Evolutionary conservation across 305 asterid genomes (phyloP).

Genomic region (Ajuga reptans): DNA sequence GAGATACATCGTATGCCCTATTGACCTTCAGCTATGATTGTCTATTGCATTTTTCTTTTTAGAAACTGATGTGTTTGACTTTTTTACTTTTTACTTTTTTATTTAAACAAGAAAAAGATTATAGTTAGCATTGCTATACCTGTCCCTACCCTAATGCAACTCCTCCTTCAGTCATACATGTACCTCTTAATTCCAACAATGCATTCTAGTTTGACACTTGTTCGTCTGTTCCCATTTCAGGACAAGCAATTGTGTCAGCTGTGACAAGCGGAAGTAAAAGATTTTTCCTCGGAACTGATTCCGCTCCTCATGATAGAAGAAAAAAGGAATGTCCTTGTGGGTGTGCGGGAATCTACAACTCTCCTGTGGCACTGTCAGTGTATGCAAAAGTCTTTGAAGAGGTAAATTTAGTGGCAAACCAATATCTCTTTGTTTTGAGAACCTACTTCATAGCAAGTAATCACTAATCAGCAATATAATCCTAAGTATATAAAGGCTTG

Average conservation of each 20-base stretch:
- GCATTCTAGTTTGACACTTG: neutral
- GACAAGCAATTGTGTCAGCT: slow-evolving; percentile 74
- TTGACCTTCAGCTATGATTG: neutral
- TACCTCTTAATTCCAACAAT: too few relatives aligned
- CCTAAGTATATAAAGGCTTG: neutral
- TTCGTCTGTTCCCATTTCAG: slow-evolving; percentile 29
- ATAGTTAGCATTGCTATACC: too few relatives aligned
- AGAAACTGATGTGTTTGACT: neutral
- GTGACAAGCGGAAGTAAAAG: slow-evolving; percentile 80
- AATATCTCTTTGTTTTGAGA: neutral
- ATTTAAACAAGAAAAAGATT: neutral
- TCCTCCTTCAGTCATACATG: neutral
- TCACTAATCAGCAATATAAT: neutral
- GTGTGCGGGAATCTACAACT: slow-evolving; percentile 86
- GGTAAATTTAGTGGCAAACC: slow-evolving; percentile 33
- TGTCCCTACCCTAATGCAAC: too few relatives aligned
- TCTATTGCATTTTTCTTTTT: neutral
- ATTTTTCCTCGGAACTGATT: slow-evolving; percentile 84
- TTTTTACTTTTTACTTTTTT: neutral
- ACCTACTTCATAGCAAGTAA: neutral
- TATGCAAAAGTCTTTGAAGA: slow-evolving; percentile 88
- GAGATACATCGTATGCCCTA: slow-evolving; percentile 63
- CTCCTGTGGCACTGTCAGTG: slow-evolving; percentile 82
- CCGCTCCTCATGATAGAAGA: slow-evolving; percentile 80
- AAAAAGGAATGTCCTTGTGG: slow-evolving; percentile 73